Percentiles rank a stretch among this genome's conserved stretches.
Conservation (phyloP, 306 rosid genomes). For the Sphenostylis stenocarpa region DNA sequence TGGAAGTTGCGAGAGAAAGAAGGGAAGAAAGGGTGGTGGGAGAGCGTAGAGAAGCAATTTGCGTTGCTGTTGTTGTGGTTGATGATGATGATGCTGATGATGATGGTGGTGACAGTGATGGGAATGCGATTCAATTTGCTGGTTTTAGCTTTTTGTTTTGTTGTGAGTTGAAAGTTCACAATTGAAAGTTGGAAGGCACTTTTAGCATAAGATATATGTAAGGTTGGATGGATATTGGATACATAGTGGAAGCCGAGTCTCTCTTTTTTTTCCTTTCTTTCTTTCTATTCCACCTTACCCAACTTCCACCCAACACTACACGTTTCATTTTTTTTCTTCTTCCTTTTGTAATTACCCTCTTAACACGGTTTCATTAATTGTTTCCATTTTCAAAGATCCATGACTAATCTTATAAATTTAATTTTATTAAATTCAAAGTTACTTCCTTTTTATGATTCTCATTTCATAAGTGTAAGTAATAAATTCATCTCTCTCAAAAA, state of each 20-base stretch:
- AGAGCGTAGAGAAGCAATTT: conserved; percentile 32
- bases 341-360: not conserved
- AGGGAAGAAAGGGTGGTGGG: conserved; percentile 15
- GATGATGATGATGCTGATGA: not conserved
- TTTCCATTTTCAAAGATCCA: not conserved
- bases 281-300: not conserved
- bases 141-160: conserved; percentile 1
- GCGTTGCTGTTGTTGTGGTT: not conserved
- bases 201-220: not conserved
- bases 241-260: not conserved
- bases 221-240: not conserved
- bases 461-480: no score
- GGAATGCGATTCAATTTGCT: conserved; percentile 28
- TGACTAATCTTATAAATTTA: not conserved
- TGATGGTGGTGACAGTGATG: conserved; percentile 17
- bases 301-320: not conserved
- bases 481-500: no score
- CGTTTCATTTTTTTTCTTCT: not conserved
- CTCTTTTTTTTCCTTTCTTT: no score
- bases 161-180: conserved; percentile 23
- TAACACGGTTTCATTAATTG: not conserved
- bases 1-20: conserved; percentile 35
- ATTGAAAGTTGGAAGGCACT: conserved; percentile 29
- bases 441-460: no score
- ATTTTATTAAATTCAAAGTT: no score